These are phyloP conservation scores for Cyclotella baltica DNA, from an alignment of 108 stramenopile genomes.

Conservation along the genomic window DNA sequence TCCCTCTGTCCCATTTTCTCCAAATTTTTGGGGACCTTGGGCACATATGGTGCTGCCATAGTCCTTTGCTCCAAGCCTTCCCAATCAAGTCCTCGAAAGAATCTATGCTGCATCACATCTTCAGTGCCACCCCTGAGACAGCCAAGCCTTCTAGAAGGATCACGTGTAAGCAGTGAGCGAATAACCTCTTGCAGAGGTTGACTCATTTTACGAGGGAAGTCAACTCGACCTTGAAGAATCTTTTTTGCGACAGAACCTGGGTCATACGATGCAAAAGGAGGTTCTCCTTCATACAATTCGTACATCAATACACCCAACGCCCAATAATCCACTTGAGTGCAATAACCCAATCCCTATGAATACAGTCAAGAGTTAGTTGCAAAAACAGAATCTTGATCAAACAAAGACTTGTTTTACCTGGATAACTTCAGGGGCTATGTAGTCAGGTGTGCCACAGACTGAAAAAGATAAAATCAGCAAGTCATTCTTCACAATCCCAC, in stretches of 20 bases:
- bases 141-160: conserved; percentile 68
- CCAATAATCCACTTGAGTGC: conserved; percentile 77
- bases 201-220: conserved; percentile 51
- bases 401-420: conserved; percentile 53
- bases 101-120: conserved; percentile 70
- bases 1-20: conserved; percentile 23
- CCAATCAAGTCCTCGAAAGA: conserved; percentile 85
- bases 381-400: background rate
- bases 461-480: too few relatives aligned
- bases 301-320: conserved; percentile 78
- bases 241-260: conserved; percentile 82
- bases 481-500: too few relatives aligned
- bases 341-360: conserved; percentile 70
- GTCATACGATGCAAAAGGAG: conserved; percentile 82
- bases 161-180: conserved; percentile 57
- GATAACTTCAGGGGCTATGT: conserved; percentile 74
- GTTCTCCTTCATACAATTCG: conserved; percentile 79
- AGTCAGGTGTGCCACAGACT: conserved; percentile 64
- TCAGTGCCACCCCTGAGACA: conserved; percentile 61
- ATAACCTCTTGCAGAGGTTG: conserved; percentile 63
- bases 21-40: conserved; percentile 54
- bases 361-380: background rate
- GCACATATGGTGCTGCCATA: conserved; percentile 84
- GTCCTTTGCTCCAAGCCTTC: conserved; percentile 65
- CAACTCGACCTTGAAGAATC: conserved; percentile 74